Evolutionary conservation across 148 eudicot genomes (phyloP).

Genomic region (Mesembryanthemum crystallinum): DNA sequence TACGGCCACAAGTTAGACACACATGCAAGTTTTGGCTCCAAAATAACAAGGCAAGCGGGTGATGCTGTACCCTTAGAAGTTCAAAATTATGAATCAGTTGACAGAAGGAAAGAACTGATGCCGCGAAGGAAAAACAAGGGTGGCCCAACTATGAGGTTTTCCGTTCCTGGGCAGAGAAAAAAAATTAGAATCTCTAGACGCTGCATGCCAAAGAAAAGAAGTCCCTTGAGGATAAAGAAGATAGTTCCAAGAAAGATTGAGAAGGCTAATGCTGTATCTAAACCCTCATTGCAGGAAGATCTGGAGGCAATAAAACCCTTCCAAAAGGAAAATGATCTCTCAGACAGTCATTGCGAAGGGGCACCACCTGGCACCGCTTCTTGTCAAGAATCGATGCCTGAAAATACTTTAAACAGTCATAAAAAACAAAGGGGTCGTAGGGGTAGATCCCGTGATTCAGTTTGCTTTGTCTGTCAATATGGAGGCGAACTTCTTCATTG

Average conservation of each 20-base stretch:
- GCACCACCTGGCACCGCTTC: slow-evolving; percentile 21
- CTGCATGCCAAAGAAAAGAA: slow-evolving; percentile 21
- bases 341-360: slow-evolving; percentile 13
- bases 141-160: slow-evolving; percentile 21
- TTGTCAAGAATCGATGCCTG: slow-evolving; percentile 22
- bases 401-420: slow-evolving; percentile 22
- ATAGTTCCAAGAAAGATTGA: slow-evolving; percentile 30
- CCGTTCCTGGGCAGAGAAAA: slow-evolving; percentile 17
- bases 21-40: slow-evolving; percentile 22
- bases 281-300: slow-evolving; percentile 19
- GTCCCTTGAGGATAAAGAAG: slow-evolving; percentile 25
- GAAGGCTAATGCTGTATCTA: slow-evolving; percentile 21
- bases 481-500: slow-evolving; percentile 47
- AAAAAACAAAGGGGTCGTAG: slow-evolving; percentile 29
- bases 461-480: slow-evolving; percentile 52
- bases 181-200: slow-evolving; percentile 16
- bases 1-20: slow-evolving; percentile 19
- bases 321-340: slow-evolving; percentile 8
- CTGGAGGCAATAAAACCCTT: slow-evolving; percentile 11
- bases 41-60: slow-evolving; percentile 15
- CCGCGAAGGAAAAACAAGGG: slow-evolving; percentile 24
- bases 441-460: slow-evolving; percentile 36
- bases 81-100: slow-evolving; percentile 21
- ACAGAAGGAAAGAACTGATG: slow-evolving; percentile 22
- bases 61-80: slow-evolving; percentile 19